Evolutionary conservation across 1,284 basidiomycete genomes (phyloP), one percentile per base, ranked within the genome.

Genomic region (Moesziomyces antarcticus): DNA sequence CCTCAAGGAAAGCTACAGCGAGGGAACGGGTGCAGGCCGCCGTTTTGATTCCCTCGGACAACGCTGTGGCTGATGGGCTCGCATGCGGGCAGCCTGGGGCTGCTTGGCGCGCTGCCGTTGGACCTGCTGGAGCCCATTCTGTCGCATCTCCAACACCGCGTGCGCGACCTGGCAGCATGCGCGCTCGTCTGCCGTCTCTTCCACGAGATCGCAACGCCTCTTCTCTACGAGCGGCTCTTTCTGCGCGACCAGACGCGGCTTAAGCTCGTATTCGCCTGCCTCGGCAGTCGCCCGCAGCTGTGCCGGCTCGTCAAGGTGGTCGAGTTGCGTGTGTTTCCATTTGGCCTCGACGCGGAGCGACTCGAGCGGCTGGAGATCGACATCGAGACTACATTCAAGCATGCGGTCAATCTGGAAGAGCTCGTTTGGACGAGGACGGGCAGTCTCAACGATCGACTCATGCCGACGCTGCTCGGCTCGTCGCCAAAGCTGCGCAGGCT

Each of bases 381-480:
- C 13, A 77, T 83, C 24, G 64, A 70, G 16, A 47, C 33, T 1
- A 58, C 73, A 0, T 68, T 83, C 41, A 25, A 44, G 20, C 44
- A 72, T 25, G 73, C 75, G 5, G 43, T 45, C 41, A 61, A 76
- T 27, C 57, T 83, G 10, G 56, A 65, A 20, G 67, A 65, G 43
- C 71, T 83, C 44, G 64, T 65, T 25, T 83, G 82, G 82, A 83
- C 82, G 14, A 46, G 82, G 37, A 78, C 79, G 8, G 82, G 82
- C 25, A 81, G 79, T 30, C 57, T 83, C 42, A 80, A 73, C 42
- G 73, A 82, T 37, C 70, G 80, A 18, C 40, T 80, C 9, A 25
- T 82, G n/a, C 65, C 61, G 35, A 51, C 63, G 33, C 47, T 72
- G n/a, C 67, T 77, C 25, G 45, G 60, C 50, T 57, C 50, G 20